A percentile compares a stretch with the other conserved stretches of the same genome.
phyloP scores from a whole-genome alignment of 768 basidiomycete species.

The Macrocybe gigantea region DNA sequence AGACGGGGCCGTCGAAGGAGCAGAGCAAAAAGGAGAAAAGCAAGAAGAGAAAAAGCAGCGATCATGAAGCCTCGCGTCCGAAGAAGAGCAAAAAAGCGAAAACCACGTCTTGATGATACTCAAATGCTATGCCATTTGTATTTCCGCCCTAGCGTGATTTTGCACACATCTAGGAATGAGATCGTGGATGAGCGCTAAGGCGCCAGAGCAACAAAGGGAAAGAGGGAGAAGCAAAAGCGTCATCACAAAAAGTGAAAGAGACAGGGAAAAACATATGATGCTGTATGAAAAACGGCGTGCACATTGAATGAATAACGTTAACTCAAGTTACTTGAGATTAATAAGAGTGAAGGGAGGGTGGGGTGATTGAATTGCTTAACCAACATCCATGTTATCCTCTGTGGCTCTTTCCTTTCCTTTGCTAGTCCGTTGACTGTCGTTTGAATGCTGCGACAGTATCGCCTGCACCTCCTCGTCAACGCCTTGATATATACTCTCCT shows the following conservation, averaged over 20 bases:
- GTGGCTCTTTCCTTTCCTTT: constrained; percentile 39
- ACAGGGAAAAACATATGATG: too few relatives aligned
- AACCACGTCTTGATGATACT: constrained; percentile 8
- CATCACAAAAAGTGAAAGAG: too few relatives aligned
- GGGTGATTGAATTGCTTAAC: constrained; percentile 27
- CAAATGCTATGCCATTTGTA: too few relatives aligned
- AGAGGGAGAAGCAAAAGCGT: too few relatives aligned
- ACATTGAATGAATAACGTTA: constrained; percentile 15
- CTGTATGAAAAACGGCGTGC: neutral
- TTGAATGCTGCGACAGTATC: constrained; percentile 18
- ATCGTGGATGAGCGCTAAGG: too few relatives aligned
- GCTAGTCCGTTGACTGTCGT: constrained; percentile 8
- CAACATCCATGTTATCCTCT: constrained; percentile 66
- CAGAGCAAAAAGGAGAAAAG: constrained; percentile 41
- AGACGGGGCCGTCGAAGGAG: constrained; percentile 12
- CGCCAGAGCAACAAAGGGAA: too few relatives aligned
- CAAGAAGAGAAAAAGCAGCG: constrained; percentile 28
- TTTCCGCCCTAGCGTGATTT: too few relatives aligned
- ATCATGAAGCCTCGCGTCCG: constrained; percentile 12
- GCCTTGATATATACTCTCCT: constrained; percentile 69
- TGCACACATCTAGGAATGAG: too few relatives aligned
- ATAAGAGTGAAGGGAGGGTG: constrained; percentile 7
- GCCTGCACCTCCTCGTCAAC: constrained; percentile 57
- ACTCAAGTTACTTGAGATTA: neutral
- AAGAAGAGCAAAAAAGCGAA: constrained; percentile 49